phyloP scores from a whole-genome alignment of 306 rosid species.

The Medicago truncatula region DNA sequence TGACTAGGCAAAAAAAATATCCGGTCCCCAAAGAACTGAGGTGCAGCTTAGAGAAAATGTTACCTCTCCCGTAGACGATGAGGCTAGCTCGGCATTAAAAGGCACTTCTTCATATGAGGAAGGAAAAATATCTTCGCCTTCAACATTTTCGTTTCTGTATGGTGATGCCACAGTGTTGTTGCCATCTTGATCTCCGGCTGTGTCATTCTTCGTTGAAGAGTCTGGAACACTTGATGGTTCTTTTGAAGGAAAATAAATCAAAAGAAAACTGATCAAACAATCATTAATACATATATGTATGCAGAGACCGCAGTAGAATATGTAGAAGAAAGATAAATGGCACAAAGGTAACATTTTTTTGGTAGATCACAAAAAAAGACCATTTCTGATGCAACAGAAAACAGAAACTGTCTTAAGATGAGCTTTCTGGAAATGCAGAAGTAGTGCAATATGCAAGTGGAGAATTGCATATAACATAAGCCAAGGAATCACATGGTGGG shows the following conservation, averaged over 20 bases:
- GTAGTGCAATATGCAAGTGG: slow-evolving; percentile 21
- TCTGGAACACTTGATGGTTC: slow-evolving; percentile 52
- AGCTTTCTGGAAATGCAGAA: slow-evolving; percentile 26
- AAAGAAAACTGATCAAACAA: slow-evolving; percentile 39
- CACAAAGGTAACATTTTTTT: slow-evolving; percentile 7
- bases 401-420: not conserved
- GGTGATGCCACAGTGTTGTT: slow-evolving; percentile 46
- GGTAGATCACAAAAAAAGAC: slow-evolving; percentile 1
- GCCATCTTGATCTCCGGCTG: slow-evolving; percentile 46
- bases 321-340: slow-evolving; percentile 1
- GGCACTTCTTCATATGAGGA: slow-evolving; percentile 48
- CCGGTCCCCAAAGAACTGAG: slow-evolving; percentile 56
- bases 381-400: slow-evolving; percentile 24
- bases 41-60: slow-evolving; percentile 66
- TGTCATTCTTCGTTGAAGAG: slow-evolving; percentile 40
- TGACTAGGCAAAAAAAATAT: slow-evolving; percentile 62
- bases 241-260: slow-evolving; percentile 46
- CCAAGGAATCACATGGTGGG: not conserved
- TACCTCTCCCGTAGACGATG: slow-evolving; percentile 76
- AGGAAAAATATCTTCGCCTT: slow-evolving; percentile 43
- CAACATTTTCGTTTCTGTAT: slow-evolving; percentile 43
- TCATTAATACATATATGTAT: slow-evolving; percentile 28
- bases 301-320: slow-evolving; percentile 29
- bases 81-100: slow-evolving; percentile 62
- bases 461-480: slow-evolving; percentile 11